Evolutionary conservation across 2,329 filamentous ascomycete genomes (phyloP).

Genomic region (Epichloe sibirici): DNA sequence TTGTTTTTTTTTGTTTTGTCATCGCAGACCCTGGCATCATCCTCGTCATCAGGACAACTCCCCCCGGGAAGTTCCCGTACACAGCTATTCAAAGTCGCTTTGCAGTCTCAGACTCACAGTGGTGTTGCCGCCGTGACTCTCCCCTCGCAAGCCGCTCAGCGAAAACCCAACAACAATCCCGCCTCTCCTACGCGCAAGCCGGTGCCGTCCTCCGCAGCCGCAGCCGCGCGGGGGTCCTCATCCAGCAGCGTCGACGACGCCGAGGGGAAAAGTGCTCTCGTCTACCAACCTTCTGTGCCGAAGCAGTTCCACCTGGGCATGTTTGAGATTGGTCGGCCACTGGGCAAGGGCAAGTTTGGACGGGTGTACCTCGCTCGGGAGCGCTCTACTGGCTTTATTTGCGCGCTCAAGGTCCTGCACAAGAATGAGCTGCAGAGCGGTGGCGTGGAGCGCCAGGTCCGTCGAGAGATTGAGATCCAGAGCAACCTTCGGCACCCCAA

Average conservation of each 20-base stretch:
- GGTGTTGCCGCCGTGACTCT: constrained; percentile 54
- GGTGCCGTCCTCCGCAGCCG: constrained; percentile 20
- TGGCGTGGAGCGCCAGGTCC: constrained; percentile 57
- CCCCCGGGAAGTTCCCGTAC: constrained; percentile 50
- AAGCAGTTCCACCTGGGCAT: constrained; percentile 34
- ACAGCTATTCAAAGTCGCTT: constrained; percentile 74
- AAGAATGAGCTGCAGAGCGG: constrained; percentile 57
- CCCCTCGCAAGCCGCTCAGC: constrained; percentile 52
- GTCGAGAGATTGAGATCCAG: constrained; percentile 63
- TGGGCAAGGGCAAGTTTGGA: constrained; percentile 64
- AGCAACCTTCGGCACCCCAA: constrained; percentile 61
- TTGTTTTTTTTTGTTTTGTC: no score
- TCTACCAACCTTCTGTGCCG: constrained; percentile 2
- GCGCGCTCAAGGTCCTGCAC: constrained; percentile 60
- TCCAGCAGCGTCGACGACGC: constrained; percentile 41
- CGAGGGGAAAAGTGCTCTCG: neutral
- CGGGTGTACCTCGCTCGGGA: constrained; percentile 61
- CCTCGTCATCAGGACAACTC: constrained; percentile 27
- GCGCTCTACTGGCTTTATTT: constrained; percentile 53
- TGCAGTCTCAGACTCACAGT: constrained; percentile 66
- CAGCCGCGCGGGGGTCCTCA: constrained; percentile 19
- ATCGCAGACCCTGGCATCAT: constrained; percentile 15
- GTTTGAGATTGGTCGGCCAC: constrained; percentile 63
- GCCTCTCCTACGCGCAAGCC: constrained; percentile 42
- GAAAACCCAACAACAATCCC: constrained; percentile 31